These are phyloP conservation scores for Crithidia mellificae DNA, from an alignment of 208 protist genomes.

Conservation along the genomic window DNA sequence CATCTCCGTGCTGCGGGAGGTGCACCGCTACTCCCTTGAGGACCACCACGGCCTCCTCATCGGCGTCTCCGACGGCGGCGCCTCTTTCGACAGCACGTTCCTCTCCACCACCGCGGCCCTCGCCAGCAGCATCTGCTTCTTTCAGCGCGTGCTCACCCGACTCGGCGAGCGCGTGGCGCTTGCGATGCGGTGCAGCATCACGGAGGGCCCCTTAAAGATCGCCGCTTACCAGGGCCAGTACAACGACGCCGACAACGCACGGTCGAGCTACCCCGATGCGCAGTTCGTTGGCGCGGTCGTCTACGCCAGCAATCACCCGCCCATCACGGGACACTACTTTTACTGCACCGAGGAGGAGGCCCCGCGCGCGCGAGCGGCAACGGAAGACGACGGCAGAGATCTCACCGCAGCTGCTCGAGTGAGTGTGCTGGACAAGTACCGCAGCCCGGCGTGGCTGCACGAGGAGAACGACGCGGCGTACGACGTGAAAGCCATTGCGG, in stretches of 20 bases:
- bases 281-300: slow-evolving; percentile 74
- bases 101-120: slow-evolving; percentile 72
- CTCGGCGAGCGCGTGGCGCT: slow-evolving; percentile 64
- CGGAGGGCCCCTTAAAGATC: slow-evolving; percentile 63
- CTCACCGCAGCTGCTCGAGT: background rate
- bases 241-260: slow-evolving; percentile 81
- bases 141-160: slow-evolving; percentile 76
- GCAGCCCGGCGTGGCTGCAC: slow-evolving; percentile 30
- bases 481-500: slow-evolving; percentile 12
- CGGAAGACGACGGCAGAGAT: background rate
- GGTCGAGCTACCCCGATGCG: slow-evolving; percentile 75
- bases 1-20: slow-evolving; percentile 73
- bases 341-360: slow-evolving; percentile 36
- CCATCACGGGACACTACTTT: slow-evolving; percentile 40
- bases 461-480: slow-evolving; percentile 29
- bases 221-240: slow-evolving; percentile 84
- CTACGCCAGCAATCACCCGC: slow-evolving; percentile 70
- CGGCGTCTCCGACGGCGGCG: slow-evolving; percentile 64
- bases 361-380: slow-evolving; percentile 6
- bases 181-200: slow-evolving; percentile 64
- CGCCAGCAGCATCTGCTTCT: slow-evolving; percentile 79
- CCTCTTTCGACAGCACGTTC: slow-evolving; percentile 75
- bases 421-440: slow-evolving; percentile 30
- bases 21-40: slow-evolving; percentile 86
- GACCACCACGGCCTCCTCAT: slow-evolving; percentile 80